Conservation (phyloP, 306 rosid genomes). For the Styphnolobium japonicum region DNA sequence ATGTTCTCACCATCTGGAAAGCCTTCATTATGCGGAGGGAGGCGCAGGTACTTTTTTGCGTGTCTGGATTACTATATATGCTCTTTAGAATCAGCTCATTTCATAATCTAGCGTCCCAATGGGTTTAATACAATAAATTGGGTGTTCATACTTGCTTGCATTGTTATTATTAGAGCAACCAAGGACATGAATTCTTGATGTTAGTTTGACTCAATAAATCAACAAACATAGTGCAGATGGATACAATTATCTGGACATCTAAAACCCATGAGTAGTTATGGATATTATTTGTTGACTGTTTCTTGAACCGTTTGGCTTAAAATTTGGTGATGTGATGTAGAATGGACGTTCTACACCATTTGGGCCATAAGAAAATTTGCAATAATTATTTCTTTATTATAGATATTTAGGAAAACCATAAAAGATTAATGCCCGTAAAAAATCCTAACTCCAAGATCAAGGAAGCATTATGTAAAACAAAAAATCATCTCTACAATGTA, state of each 20-base stretch:
- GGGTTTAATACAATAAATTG: not conserved
- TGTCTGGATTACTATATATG: not conserved
- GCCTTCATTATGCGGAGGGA: constrained; percentile 75
- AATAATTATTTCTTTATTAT: too few relatives aligned
- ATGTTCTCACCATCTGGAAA: constrained; percentile 93
- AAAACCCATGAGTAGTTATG: not conserved
- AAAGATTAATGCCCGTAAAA: too few relatives aligned
- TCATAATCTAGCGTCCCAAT: not conserved
- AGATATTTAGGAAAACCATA: too few relatives aligned
- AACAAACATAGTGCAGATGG: not conserved
- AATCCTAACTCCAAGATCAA: too few relatives aligned
- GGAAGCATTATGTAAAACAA: too few relatives aligned
- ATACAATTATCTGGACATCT: not conserved
- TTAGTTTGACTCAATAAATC: not conserved
- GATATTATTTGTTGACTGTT: not conserved
- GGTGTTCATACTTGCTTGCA: not conserved
- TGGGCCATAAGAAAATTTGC: not conserved
- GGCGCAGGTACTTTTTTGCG: constrained; percentile 46
- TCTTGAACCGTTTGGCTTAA: not conserved
- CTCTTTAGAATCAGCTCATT: too few relatives aligned
- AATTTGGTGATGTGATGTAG: too few relatives aligned
- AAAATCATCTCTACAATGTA: too few relatives aligned
- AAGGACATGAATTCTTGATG: too few relatives aligned
- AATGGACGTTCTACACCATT: too few relatives aligned
- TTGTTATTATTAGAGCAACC: not conserved